Conservation (phyloP, 192 early-diverging fungal genomes). For the Pilobolus umbonatus region DNA sequence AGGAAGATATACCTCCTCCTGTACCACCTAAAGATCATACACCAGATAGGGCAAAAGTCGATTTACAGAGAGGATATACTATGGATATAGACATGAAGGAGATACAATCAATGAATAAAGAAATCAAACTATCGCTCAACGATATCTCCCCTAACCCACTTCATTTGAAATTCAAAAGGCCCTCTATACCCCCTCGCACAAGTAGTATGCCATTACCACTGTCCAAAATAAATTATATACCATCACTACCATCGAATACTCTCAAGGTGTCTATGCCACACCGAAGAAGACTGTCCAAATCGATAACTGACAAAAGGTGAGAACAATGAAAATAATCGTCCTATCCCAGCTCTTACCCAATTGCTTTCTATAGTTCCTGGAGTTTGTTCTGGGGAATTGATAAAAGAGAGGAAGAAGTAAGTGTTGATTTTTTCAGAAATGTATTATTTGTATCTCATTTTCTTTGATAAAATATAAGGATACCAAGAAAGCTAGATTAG, state of each 20-base stretch:
- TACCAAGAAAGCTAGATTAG: neutral
- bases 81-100: neutral
- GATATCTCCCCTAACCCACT: no score
- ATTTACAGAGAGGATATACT: neutral
- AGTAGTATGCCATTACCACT: slow-evolving; percentile 9
- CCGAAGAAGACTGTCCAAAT: neutral
- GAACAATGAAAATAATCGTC: neutral
- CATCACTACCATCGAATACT: neutral
- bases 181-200: slow-evolving; percentile 2
- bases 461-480: neutral
- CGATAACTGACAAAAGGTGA: neutral
- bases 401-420: slow-evolving; percentile 4
- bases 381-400: slow-evolving; percentile 1
- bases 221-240: neutral
- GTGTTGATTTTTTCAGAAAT: no score
- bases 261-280: neutral
- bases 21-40: slow-evolving; percentile 3
- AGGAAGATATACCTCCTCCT: neutral
- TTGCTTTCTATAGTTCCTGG: slow-evolving; percentile 1
- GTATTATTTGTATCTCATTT: neutral
- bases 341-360: no score
- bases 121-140: no score
- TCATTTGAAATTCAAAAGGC: neutral
- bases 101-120: neutral
- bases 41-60: no score